Percentiles rank a stretch among this genome's conserved stretches.
Evolutionary conservation across 2,329 filamentous ascomycete genomes (phyloP).

Genomic region (Cladorrhinum sp.): DNA sequence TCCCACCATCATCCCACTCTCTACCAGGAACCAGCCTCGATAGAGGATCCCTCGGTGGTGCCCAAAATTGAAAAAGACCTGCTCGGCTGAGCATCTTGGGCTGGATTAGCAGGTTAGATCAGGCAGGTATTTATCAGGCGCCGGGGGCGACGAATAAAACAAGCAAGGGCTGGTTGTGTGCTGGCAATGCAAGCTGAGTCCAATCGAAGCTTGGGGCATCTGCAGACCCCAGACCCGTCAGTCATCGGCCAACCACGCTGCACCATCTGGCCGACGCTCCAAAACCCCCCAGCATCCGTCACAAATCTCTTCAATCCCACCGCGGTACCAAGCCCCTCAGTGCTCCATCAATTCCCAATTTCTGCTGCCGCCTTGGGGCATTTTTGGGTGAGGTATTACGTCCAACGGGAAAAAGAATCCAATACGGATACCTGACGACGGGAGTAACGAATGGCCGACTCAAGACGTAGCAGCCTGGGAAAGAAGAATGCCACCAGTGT

Average conservation of each 20-base stretch:
- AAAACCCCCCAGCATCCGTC: slow-evolving; percentile 12
- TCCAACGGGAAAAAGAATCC: slow-evolving; percentile 3
- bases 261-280: slow-evolving; percentile 28
- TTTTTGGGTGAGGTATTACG: background rate
- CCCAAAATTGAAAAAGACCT: slow-evolving; percentile 10
- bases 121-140: slow-evolving; percentile 25
- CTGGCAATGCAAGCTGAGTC: slow-evolving; percentile 27
- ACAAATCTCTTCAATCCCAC: slow-evolving; percentile 8
- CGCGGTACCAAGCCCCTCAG: slow-evolving; percentile 11
- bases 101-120: slow-evolving; percentile 6
- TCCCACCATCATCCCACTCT: slow-evolving; percentile 1
- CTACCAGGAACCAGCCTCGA: background rate
- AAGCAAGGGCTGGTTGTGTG: slow-evolving; percentile 13
- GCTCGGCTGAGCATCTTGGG: background rate
- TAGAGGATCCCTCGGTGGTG: slow-evolving; percentile 8
- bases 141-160: background rate
- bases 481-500: slow-evolving; percentile 27
- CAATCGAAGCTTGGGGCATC: slow-evolving; percentile 22
- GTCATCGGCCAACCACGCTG: slow-evolving; percentile 27
- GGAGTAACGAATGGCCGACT: slow-evolving; percentile 32
- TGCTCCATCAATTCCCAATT: slow-evolving; percentile 4
- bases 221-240: slow-evolving; percentile 22
- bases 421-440: background rate
- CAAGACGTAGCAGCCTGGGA: slow-evolving; percentile 19
- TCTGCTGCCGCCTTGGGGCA: slow-evolving; percentile 14